These are phyloP conservation scores for Waltiozyma sp. DNA, from an alignment of 1,139 yeast species.

Conservation along the genomic window DNA sequence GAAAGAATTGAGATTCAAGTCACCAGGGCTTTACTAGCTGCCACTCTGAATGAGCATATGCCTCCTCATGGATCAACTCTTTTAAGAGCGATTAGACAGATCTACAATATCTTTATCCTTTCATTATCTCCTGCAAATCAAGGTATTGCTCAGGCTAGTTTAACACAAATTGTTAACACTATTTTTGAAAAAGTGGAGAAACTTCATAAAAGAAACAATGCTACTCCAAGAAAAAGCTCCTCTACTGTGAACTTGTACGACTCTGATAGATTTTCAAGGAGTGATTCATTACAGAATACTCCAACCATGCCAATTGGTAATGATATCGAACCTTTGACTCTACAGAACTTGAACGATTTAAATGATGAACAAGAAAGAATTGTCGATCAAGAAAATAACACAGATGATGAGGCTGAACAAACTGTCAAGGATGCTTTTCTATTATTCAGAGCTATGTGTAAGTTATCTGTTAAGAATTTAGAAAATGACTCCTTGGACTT, in stretches of 20 bases:
- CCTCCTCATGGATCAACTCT: constrained; percentile 88
- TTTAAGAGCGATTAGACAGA: constrained; percentile 83
- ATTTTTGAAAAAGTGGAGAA: constrained; percentile 66
- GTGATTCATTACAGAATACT: constrained; percentile 5
- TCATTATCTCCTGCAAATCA: constrained; percentile 78
- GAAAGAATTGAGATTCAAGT: constrained; percentile 84
- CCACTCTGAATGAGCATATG: constrained; percentile 66
- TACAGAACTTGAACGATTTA: constrained; percentile 44
- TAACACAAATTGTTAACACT: constrained; percentile 81
- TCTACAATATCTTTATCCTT: constrained; percentile 82
- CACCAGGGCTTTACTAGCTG: constrained; percentile 81
- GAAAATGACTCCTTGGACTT: constrained; percentile 71
- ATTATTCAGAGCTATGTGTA: constrained; percentile 89
- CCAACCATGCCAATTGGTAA: constrained; percentile 2
- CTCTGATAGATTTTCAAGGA: constrained; percentile 2
- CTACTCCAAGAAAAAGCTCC: constrained; percentile 5
- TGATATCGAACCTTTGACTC: constrained; percentile 34
- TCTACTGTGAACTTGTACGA: constrained; percentile 3
- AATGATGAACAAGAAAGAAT: constrained; percentile 46
- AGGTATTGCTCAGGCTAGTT: constrained; percentile 89
- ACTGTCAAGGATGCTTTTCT: constrained; percentile 85
- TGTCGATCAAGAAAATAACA: constrained; percentile 31
- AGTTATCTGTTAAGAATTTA: constrained; percentile 70
- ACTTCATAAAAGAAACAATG: constrained; percentile 10
- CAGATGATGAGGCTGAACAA: constrained; percentile 51